Evolutionary conservation across 192 early-diverging fungal species (phyloP), one percentile per base, ranked within the genome.

Genomic region (Backusella luteola): DNA sequence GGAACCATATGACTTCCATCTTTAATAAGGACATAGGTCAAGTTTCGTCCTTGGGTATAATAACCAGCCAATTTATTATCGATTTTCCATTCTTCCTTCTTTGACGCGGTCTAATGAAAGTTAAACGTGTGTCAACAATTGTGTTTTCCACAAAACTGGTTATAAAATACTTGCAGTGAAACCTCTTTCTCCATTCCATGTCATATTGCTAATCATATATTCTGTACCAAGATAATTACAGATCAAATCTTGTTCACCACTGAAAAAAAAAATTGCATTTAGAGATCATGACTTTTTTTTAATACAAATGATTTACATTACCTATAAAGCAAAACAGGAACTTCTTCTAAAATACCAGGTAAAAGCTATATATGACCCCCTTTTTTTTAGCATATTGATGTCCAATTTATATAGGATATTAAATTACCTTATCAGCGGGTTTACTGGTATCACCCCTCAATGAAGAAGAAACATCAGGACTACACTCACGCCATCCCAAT

Each of bases 1-100:
- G 96, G 96, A 17, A 89, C 91, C 94, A 96, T 96, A 70, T 96
- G 94, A 6, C 95, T 94, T 32, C 93, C 93, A 71, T 91, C 94
- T 81, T 93, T 93, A 34, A 97, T 87, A 6, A 92, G 83, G 34
- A 97, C 83, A 86, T 95, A 98, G 15, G 90, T 91, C 67, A 99
- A 85, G 75, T 91, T 91, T 42, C 87, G 77, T 26, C 76, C 87
- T 29, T 76, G 53, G 17, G 76, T 81, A 72, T 86, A 88, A 32
- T 77, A 73, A 32, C 90, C 90, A n/a, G 73, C 80, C 21, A 83
- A 21, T 34, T 73, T 70, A 42, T 84, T 80, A 38, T 85, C 87
- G 9, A 91, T 78, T n/a, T 77, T 77, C 88, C 93, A 95, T 15
- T 85, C 75, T 41, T 81, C 53, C 1, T 34, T 34, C 3, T 78